These are phyloP conservation scores for Hansenula sp. DNA, from an alignment of 1,139 yeast species.

Conservation along the genomic window DNA sequence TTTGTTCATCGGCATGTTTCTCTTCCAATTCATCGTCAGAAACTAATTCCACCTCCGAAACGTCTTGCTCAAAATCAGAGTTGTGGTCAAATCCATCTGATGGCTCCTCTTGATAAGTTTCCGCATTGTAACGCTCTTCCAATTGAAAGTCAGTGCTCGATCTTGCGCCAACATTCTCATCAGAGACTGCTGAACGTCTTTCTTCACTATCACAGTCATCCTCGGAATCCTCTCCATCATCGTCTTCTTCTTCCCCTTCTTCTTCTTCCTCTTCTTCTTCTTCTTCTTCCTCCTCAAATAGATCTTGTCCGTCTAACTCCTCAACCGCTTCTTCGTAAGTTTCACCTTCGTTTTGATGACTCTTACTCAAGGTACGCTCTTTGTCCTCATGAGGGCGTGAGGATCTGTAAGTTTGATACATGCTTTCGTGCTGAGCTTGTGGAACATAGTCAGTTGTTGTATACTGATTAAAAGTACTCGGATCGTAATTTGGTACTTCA, in stretches of 20 bases:
- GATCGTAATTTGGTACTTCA: not conserved
- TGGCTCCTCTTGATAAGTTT: not conserved
- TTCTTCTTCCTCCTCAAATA: not conserved
- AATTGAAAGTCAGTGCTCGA: too few relatives aligned
- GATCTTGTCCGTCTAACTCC: not conserved
- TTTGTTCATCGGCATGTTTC: not conserved
- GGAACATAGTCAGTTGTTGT: not conserved
- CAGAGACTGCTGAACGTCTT: too few relatives aligned
- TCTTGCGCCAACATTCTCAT: too few relatives aligned
- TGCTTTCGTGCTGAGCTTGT: slow-evolving; percentile 1
- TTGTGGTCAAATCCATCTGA: not conserved
- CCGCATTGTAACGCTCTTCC: not conserved
- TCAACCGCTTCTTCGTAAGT: not conserved
- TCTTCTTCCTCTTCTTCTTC: not conserved
- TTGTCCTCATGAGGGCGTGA: too few relatives aligned
- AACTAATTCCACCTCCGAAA: not conserved
- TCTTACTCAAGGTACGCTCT: too few relatives aligned
- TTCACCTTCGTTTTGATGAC: slow-evolving; percentile 7
- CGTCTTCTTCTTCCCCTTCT: not conserved
- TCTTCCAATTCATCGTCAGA: not conserved
- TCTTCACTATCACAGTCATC: not conserved
- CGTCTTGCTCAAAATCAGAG: not conserved
- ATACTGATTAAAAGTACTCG: not conserved
- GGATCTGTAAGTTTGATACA: slow-evolving; percentile 1
- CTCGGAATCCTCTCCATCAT: not conserved